These are phyloP conservation scores for Aspergillus glaucus DNA, from an alignment of 2,329 filamentous ascomycete species.

Conservation along the genomic window DNA sequence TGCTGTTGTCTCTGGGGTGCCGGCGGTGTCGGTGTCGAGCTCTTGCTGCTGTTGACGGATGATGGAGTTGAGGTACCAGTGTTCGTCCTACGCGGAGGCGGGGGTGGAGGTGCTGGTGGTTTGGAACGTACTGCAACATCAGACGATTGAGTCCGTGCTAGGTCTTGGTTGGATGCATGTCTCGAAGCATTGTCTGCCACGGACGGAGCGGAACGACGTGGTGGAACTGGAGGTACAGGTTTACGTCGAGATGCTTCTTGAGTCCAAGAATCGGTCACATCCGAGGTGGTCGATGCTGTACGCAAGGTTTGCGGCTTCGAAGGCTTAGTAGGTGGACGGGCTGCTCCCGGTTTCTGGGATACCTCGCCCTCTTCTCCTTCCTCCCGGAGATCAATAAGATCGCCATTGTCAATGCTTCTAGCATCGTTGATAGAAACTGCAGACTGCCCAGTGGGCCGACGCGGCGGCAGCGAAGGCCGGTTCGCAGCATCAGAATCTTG, in stretches of 20 bases:
- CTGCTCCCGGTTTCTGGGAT: conserved; percentile 9
- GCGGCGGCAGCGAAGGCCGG: conserved; percentile 36
- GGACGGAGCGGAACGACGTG: conserved; percentile 21
- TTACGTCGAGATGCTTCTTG: conserved; percentile 27
- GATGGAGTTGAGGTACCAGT: conserved; percentile 17
- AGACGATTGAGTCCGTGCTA: conserved; percentile 1
- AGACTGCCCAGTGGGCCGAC: conserved; percentile 20
- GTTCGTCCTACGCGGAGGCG: conserved; percentile 27
- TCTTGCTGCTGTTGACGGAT: conserved; percentile 6
- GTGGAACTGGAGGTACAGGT: conserved; percentile 32
- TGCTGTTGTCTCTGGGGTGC: conserved; percentile 14
- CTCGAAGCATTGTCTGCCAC: neutral
- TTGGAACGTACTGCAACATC: conserved; percentile 14
- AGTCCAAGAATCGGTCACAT: conserved; percentile 7
- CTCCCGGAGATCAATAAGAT: conserved; percentile 38
- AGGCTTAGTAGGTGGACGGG: conserved; percentile 33
- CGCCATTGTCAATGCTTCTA: conserved; percentile 23
- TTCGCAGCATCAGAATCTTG: conserved; percentile 24
- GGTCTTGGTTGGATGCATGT: neutral
- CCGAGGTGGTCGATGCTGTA: conserved; percentile 23
- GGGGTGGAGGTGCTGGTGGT: conserved; percentile 20
- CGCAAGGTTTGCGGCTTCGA: conserved; percentile 39
- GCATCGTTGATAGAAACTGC: conserved; percentile 11
- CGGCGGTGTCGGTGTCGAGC: conserved; percentile 3
- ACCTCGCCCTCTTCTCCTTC: conserved; percentile 14